Evolutionary conservation across 2,329 filamentous ascomycete genomes (phyloP).

Genomic region (Coniochaeta hoffmannii): DNA sequence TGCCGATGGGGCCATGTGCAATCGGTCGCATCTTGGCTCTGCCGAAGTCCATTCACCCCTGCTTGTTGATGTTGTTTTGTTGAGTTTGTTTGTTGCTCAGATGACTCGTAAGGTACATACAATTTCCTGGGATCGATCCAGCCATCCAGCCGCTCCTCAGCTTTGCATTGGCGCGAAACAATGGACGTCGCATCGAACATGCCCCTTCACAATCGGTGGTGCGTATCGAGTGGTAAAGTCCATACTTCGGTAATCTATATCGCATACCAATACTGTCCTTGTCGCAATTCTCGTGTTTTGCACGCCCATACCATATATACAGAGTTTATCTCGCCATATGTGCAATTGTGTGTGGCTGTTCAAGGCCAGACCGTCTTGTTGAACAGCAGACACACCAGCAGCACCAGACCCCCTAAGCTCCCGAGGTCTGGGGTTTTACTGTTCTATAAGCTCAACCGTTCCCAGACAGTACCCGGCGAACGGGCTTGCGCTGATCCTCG

Average conservation of each 20-base stretch:
- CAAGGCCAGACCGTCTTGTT: too few species aligned
- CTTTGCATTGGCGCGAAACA: neutral
- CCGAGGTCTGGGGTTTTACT: constrained; percentile 5
- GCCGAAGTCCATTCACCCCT: neutral
- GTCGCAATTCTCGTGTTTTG: too few species aligned
- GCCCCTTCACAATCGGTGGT: too few species aligned
- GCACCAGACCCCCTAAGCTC: neutral
- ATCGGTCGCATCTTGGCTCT: neutral
- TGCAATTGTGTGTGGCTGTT: neutral
- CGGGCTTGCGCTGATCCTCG: constrained; percentile 4
- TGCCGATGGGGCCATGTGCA: neutral
- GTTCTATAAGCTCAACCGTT: constrained; percentile 6
- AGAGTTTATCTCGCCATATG: too few species aligned
- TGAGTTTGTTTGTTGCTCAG: neutral
- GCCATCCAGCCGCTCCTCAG: neutral
- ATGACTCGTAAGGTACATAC: too few species aligned
- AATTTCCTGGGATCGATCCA: too few species aligned
- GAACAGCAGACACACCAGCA: neutral
- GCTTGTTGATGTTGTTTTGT: neutral
- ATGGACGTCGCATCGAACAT: neutral
- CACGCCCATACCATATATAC: too few species aligned
- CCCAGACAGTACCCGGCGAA: neutral
- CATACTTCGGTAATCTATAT: too few species aligned
- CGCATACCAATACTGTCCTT: too few species aligned
- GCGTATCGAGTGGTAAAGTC: too few species aligned